A percentile compares a stretch with the other conserved stretches of the same genome.
Conservation (phyloP, 73 alveolate genomes). For the Symbiodinium pilosum region DNA sequence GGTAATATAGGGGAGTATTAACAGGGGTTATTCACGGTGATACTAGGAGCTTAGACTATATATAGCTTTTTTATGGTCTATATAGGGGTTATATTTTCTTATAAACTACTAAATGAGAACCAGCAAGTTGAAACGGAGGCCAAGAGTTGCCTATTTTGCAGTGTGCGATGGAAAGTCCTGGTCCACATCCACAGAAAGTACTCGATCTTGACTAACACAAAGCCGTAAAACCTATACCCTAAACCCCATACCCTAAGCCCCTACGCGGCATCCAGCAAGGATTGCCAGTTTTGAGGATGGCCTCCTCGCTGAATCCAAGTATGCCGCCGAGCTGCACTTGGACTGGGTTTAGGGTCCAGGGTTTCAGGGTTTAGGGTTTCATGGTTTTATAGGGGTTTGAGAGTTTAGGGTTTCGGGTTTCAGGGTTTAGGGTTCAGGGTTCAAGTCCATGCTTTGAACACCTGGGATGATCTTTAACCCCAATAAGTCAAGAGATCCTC, state of each 20-base stretch:
- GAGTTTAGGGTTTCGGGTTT: neutral
- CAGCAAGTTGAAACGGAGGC: too few relatives aligned
- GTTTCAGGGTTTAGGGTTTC: neutral
- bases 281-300: constrained; percentile 99
- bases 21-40: too few relatives aligned
- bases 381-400: too few relatives aligned
- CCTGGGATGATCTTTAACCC: too few relatives aligned
- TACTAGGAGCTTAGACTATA: too few relatives aligned
- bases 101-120: too few relatives aligned
- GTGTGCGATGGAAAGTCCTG: neutral
- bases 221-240: neutral
- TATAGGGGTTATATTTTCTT: too few relatives aligned
- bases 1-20: too few relatives aligned
- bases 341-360: neutral
- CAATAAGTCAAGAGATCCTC: too few relatives aligned
- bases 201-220: neutral
- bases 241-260: neutral
- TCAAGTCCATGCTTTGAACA: too few relatives aligned
- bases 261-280: neutral
- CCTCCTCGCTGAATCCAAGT: constrained; percentile 96
- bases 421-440: too few relatives aligned
- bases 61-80: too few relatives aligned
- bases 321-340: constrained; percentile 96
- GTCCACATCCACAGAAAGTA: neutral
- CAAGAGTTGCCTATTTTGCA: neutral